Base-by-base conservation (phyloP, 2,329 filamentous ascomycete species). In the Lecanosticta acicola region DNA sequence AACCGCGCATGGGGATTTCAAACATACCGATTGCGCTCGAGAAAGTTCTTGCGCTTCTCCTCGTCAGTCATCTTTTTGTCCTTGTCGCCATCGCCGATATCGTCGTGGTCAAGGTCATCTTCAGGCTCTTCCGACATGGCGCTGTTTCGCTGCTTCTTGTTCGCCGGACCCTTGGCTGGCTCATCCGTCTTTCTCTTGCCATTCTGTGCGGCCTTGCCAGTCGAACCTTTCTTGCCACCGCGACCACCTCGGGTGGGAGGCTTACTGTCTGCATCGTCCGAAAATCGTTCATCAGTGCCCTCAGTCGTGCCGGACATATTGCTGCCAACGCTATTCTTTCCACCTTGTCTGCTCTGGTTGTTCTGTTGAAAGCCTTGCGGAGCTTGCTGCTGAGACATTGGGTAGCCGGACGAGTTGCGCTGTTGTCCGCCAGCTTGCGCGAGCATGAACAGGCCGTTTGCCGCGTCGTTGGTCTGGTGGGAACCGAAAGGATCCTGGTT, bases 31-130 rank as follows among this genome's bases (percentile, higher is more conserved):
- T 98, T 98, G 20, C 93, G 79, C 64, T 98, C 93, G 2, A 98
- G 74, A 68, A 98, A 98, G 66, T 97, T 98, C 72, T 94, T 95
- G 34, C 93, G 80, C 74, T 98, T 98, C 72, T 98, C 93, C 63
- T 97, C 93, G 46, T 97, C 93, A 0, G 90, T 96, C 88, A 96
- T 94, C 74, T 95, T 96, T 66, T 82, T 85, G 34, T 74, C 72
- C 59, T 84, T 80, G 33, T 75, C 72, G 43, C 60, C 57, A 29
- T 56, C 59, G 43, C 70, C 68, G 47, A 63, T 57, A 38, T 68
- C 65, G 10, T 67, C 66, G 20, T 67, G 66, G 3, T 72, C 68
- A 73, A 41, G 74, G 40, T 79, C 76, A 38, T 74, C 78, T 53
- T 75, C 75, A 42, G 69, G 73, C 3, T 78, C 72, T 3, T 80